These are phyloP conservation scores for Vanrija pseudolonga DNA, from an alignment of 1,284 basidiomycete species.

Conservation along the genomic window DNA sequence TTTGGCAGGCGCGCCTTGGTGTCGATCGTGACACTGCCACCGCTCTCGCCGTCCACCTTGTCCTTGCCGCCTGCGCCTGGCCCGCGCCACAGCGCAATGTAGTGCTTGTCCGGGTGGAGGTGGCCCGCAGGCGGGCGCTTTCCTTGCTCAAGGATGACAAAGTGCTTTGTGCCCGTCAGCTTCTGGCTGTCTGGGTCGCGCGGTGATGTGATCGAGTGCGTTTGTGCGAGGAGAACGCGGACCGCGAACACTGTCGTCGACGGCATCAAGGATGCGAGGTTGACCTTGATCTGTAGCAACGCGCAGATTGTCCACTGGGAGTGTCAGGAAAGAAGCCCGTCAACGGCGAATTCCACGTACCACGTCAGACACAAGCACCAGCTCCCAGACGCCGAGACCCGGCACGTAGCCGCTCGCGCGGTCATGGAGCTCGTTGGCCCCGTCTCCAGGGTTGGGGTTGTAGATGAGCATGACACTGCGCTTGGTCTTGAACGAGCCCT, in stretches of 20 bases:
- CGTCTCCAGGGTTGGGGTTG: constrained; percentile 22
- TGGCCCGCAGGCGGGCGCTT: constrained; percentile 13
- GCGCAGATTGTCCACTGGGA: constrained; percentile 22
- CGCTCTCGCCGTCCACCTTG: not conserved
- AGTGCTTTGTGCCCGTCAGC: constrained; percentile 5
- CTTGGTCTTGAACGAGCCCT: not conserved
- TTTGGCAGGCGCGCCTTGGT: constrained; percentile 20
- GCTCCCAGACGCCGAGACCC: constrained; percentile 19
- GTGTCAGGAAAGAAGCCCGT: not conserved
- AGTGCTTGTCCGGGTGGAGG: constrained; percentile 4
- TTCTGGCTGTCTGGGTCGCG: constrained; percentile 16
- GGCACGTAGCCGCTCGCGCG: constrained; percentile 7
- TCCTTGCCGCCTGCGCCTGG: constrained; percentile 11
- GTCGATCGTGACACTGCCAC: constrained; percentile 4
- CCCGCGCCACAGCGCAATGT: constrained; percentile 23
- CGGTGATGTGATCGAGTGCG: constrained; percentile 20
- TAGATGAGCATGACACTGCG: constrained; percentile 11
- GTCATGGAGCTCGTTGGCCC: constrained; percentile 18
- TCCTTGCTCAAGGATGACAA: constrained; percentile 16
- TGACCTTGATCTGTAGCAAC: constrained; percentile 8
- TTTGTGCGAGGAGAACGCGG: constrained; percentile 19
- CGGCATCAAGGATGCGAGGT: constrained; percentile 7
- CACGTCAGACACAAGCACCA: constrained; percentile 15
- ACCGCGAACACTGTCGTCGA: constrained; percentile 16
- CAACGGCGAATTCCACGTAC: constrained; percentile 8